Evolutionary conservation across 768 basidiomycete species (phyloP).

Genomic region (Hericium rajendrae): DNA sequence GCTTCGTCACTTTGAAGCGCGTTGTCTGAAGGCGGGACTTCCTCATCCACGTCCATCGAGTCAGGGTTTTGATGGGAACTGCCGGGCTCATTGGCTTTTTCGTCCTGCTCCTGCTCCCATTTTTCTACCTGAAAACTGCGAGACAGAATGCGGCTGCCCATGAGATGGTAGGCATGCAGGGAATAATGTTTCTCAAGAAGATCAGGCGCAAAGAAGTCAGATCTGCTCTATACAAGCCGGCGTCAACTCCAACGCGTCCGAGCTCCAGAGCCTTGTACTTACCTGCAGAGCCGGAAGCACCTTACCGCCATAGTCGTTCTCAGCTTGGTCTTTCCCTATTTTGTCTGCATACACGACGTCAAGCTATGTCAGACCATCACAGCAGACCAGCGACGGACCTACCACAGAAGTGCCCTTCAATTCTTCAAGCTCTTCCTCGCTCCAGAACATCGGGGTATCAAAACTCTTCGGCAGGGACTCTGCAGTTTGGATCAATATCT

Average conservation of each 20-base stretch:
- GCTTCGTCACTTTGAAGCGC: slow-evolving; percentile 22
- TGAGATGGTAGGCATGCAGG: slow-evolving; percentile 70
- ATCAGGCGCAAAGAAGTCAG: slow-evolving; percentile 57
- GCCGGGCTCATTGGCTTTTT: slow-evolving; percentile 26
- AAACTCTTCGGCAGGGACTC: slow-evolving; percentile 64
- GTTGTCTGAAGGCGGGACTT: slow-evolving; percentile 3
- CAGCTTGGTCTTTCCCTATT: slow-evolving; percentile 77
- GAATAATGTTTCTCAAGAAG: slow-evolving; percentile 41
- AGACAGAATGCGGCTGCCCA: slow-evolving; percentile 88
- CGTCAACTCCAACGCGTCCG: background rate
- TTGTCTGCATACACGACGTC: slow-evolving; percentile 44
- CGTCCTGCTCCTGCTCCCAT: slow-evolving; percentile 26
- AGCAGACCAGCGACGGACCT: slow-evolving; percentile 38
- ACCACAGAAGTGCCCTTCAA: slow-evolving; percentile 81
- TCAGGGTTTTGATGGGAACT: slow-evolving; percentile 9
- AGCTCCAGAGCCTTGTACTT: slow-evolving; percentile 12
- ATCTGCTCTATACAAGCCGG: slow-evolving; percentile 39
- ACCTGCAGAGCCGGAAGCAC: slow-evolving; percentile 69
- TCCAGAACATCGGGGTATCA: slow-evolving; percentile 95
- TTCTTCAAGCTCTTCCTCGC: slow-evolving; percentile 56
- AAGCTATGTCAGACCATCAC: background rate
- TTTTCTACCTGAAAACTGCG: slow-evolving; percentile 81
- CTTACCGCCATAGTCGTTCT: slow-evolving; percentile 56
- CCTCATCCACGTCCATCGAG: slow-evolving; percentile 27
- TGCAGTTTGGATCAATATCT: slow-evolving; percentile 17